A percentile compares a stretch with the other conserved stretches of the same genome.
These are phyloP conservation scores for Metschnikowia anglica DNA, from an alignment of 805 yeast species.

Conservation along the genomic window DNA sequence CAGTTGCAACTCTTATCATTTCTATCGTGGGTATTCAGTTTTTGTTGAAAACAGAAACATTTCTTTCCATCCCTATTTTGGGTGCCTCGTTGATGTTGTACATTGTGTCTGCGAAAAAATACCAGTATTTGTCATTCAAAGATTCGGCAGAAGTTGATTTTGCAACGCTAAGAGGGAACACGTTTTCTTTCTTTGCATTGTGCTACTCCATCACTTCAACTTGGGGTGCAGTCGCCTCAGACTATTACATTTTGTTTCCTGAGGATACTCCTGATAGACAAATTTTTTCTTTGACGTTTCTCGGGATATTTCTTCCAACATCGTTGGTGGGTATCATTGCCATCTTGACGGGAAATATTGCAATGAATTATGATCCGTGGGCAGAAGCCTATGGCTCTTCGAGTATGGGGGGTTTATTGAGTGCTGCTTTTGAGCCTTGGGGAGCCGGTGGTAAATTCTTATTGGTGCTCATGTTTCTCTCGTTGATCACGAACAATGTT, in stretches of 20 bases:
- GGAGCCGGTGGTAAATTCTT: constrained; percentile 77
- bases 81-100: constrained; percentile 67
- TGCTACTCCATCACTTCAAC: constrained; percentile 79
- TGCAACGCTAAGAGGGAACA: constrained; percentile 58
- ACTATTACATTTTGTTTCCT: constrained; percentile 80
- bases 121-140: constrained; percentile 27
- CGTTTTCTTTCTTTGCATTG: constrained; percentile 69
- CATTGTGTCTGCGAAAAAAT: constrained; percentile 54
- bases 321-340: constrained; percentile 76
- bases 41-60: constrained; percentile 64
- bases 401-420: constrained; percentile 77
- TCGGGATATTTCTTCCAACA: constrained; percentile 69
- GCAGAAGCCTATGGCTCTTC: constrained; percentile 48
- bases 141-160: constrained; percentile 19
- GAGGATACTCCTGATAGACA: constrained; percentile 58
- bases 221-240: constrained; percentile 87
- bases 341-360: constrained; percentile 64
- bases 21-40: constrained; percentile 79
- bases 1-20: constrained; percentile 59
- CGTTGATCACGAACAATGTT: constrained; percentile 78
- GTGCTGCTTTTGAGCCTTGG: constrained; percentile 68
- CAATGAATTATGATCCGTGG: constrained; percentile 60
- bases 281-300: constrained; percentile 60
- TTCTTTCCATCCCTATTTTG: constrained; percentile 66
- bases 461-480: constrained; percentile 64